phyloP scores from a whole-genome alignment of 2,329 filamentous ascomycete genomes.

The Monilinia fructicola region DNA sequence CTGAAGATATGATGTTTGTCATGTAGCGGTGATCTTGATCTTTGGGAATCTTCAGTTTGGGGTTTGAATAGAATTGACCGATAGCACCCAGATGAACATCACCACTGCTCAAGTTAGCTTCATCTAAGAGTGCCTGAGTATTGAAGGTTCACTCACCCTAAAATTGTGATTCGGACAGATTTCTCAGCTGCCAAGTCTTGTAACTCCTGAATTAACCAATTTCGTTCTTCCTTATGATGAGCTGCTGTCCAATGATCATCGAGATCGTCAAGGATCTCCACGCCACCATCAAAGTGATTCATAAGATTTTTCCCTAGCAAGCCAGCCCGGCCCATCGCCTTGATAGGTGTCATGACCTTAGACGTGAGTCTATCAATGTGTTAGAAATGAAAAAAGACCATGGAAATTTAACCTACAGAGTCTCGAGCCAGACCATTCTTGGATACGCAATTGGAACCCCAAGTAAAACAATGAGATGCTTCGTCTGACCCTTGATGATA shows the following conservation, averaged over 20 bases:
- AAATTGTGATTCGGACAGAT: constrained; percentile 84
- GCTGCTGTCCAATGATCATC: constrained; percentile 98
- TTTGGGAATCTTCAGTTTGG: constrained; percentile 76
- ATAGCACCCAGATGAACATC: constrained; percentile 92
- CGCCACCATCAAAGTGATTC: constrained; percentile 87
- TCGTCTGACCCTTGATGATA: constrained; percentile 78
- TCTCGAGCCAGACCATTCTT: constrained; percentile 70
- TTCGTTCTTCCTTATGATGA: constrained; percentile 87
- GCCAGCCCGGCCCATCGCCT: constrained; percentile 80
- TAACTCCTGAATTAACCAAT: constrained; percentile 82
- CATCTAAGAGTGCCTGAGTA: neutral
- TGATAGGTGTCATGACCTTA: constrained; percentile 81
- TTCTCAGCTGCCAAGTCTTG: constrained; percentile 93
- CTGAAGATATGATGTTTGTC: constrained; percentile 91
- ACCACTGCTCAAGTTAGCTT: constrained; percentile 56
- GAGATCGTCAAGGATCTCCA: constrained; percentile 86
- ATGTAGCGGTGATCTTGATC: constrained; percentile 95
- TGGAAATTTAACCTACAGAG: constrained; percentile 52
- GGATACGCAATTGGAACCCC: constrained; percentile 84
- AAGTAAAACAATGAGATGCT: constrained; percentile 84
- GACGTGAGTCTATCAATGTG: constrained; percentile 68
- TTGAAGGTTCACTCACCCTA: constrained; percentile 54
- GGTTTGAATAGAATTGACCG: constrained; percentile 92
- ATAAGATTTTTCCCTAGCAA: constrained; percentile 73
- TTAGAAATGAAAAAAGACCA: constrained; percentile 15